Base-by-base conservation (phyloP, 768 basidiomycete species). In the Dictyophora rubrovolvata region DNA sequence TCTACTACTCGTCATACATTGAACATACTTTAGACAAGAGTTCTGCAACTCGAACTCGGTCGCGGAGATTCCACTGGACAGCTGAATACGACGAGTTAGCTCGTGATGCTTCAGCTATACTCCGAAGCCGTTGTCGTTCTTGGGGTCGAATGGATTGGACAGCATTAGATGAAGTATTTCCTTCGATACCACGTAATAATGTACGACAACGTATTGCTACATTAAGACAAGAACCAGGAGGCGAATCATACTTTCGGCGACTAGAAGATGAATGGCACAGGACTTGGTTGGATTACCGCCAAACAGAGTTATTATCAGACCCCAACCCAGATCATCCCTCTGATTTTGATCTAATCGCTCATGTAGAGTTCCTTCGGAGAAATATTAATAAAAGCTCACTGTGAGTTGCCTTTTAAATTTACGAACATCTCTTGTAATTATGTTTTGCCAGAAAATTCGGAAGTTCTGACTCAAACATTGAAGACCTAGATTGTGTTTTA, bases 41-140 rank as follows among this genome's bases (percentile, higher is more conserved):
- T 28, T 10, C 49, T 17, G 16, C 48, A 12, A 48, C 36, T n/a
- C 20, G 20, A 49, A 36, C 59, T 18, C 76, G 86, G 55, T 78
- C 88, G 17, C 79, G 83, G 52, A 64, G 72, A 10, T 91, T 92
- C 67, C 81, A 82, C 52, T 98, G 92, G 93, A 89, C 81, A 56
- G 71, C 79, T 46, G 89, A 94, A 53, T 91, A 85, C 58, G 93
- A 97, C 58, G 95, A 98, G 61, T 79, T 93, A 42, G 85, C 87
- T 22, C 81, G 87, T 56, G 95, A 98, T 66, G 86, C 86, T 0
- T 85, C 83, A 50, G 86, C 82, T 11, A 85, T 98, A 63, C 81
- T 97, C 60, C 81, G 81, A 64, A 86, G 86, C 36, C 86, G 94
- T 16, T 87, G 86, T 66, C 79, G 87, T 42, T 68, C 73, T 60